Base-by-base conservation (phyloP, 2,329 filamentous ascomycete genomes). In the Sporothrix inflata region DNA sequence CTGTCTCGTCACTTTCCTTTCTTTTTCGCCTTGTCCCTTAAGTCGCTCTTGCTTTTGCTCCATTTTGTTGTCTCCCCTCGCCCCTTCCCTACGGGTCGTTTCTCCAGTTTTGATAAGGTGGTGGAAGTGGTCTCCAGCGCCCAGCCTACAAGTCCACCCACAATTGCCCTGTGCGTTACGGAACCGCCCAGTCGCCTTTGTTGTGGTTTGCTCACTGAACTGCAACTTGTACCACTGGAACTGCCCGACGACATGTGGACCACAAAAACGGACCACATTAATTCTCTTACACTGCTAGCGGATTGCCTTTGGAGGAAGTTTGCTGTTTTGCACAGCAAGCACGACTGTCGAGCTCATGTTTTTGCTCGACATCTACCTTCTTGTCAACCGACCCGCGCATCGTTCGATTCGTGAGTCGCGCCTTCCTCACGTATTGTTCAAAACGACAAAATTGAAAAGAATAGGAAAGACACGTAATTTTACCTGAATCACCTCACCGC, bases 211-310 rank as follows among this genome's bases (percentile, higher is more conserved):
- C 53, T 57, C 53, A 30, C 53, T 27, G 51, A 9, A 55, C 45
- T 19, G 14, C 45, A 16, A 19, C 45, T 16, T 19, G 14, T 47
- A 47, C 45, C 45, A n/a, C n/a, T 53, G 51, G 51, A 51, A 51
- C 53, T 30, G 53, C 4, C 24, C 49, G 14, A 30, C 11, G 24
- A 30, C 53, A 55, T 16, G 53, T 21, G 38, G 65, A 30, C 45
- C 45, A 38, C 45, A 21, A 21, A 53, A 42, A 42, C 24, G 34
- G n/a, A 21, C 49, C n/a, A 57, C 51, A 40, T 19, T 19, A 12
- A 21, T 69, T 49, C 53, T 70, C 40, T 70, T 70, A 69, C 68
- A 69, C 66, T 55, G 66, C 47, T 69, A 69, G 66, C n/a, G 66
- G 19, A 42, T 55, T 69, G 49, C 66, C 66, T 55, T 69, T 69